Base-by-base conservation (phyloP, 164 flowering plant species). In the Nymphaea thermarum region DNA sequence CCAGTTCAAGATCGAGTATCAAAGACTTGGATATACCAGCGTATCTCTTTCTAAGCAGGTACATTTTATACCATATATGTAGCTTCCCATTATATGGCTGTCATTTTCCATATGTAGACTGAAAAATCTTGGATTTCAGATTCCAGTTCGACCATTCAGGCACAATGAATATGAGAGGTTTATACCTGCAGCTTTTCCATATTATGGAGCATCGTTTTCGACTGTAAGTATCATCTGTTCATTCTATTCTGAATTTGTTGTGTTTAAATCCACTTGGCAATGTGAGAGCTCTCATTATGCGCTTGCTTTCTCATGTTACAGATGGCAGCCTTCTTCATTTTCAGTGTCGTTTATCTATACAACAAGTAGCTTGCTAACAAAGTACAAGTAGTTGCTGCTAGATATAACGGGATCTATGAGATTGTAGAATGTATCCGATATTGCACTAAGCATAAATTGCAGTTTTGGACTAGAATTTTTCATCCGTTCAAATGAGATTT, bases 121-220 rank as follows among this genome's bases (percentile, higher is more conserved):
- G 14, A 51, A 51, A 51, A 51, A 51, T 51, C 57, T 51, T 51
- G 57, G 41, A 66, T 63, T 71, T 82, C 93, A 95, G 99, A 92
- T 92, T 77, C 99, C 98, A 12, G 99, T 95, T 18, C 81, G 97
- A 43, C 99, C 98, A 36, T 95, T 81, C 81, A 87, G 85, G 78
- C 99, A 95, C 84, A 87, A 95, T 67, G 99, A 95, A 78, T 95
- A 88, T 51, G 99, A 95, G 70, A 86, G 99, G 73, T 95, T 95
- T 72, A 85, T 95, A 57, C 78, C 97, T 2, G 72, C 98, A 36
- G 99, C 99, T 63, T 92, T 78, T 70, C 98, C 98, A 15, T 95
- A 95, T 73, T 95, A 95, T 71, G 97, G 96, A 75, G 86, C 89
- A 65, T 83, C 94, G 70, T 92, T 92, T 76, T 80, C 96, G 12